A percentile compares a stretch with the other conserved stretches of the same genome.
Conservation (phyloP, 805 yeast genomes). For the Wickerhamiella bombiphila region DNA sequence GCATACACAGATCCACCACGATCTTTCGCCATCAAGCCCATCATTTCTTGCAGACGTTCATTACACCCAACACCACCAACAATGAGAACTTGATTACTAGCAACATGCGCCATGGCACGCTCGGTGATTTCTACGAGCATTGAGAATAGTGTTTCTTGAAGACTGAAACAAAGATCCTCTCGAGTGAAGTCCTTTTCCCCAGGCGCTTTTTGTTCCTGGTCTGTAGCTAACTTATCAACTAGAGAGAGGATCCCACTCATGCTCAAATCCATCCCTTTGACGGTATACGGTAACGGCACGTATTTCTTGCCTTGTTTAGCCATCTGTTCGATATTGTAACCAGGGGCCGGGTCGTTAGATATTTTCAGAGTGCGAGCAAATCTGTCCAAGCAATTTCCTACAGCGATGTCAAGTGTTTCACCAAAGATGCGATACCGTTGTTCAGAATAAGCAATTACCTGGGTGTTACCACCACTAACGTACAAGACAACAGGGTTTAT, state of each 20-base stretch:
- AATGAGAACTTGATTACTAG: conserved; percentile 72
- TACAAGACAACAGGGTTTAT: conserved; percentile 91
- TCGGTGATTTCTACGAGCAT: conserved; percentile 98
- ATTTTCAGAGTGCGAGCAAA: conserved; percentile 85
- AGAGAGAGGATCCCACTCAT: conserved; percentile 91
- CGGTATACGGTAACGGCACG: conserved; percentile 84
- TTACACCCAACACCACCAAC: conserved; percentile 99
- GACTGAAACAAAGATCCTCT: conserved; percentile 81
- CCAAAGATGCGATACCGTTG: conserved; percentile 96
- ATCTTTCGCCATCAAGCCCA: conserved; percentile 86
- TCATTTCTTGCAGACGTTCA: conserved; percentile 83
- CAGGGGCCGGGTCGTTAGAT: conserved; percentile 91
- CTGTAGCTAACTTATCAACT: conserved; percentile 68
- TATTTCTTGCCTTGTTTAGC: conserved; percentile 48
- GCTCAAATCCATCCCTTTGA: conserved; percentile 95
- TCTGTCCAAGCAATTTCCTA: conserved; percentile 91
- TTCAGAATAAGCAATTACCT: conserved; percentile 89
- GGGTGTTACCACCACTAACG: conserved; percentile 98
- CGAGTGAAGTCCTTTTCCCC: conserved; percentile 29
- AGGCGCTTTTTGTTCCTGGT: conserved; percentile 30
- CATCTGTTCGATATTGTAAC: conserved; percentile 89
- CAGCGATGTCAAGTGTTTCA: conserved; percentile 95
- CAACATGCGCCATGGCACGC: conserved; percentile 96
- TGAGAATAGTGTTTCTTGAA: conserved; percentile 85
- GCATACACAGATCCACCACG: conserved; percentile 83